Evolutionary conservation across 495 filamentous ascomycete genomes (phyloP), one percentile per base, ranked within the genome.

Genomic region (Collariella sp.): DNA sequence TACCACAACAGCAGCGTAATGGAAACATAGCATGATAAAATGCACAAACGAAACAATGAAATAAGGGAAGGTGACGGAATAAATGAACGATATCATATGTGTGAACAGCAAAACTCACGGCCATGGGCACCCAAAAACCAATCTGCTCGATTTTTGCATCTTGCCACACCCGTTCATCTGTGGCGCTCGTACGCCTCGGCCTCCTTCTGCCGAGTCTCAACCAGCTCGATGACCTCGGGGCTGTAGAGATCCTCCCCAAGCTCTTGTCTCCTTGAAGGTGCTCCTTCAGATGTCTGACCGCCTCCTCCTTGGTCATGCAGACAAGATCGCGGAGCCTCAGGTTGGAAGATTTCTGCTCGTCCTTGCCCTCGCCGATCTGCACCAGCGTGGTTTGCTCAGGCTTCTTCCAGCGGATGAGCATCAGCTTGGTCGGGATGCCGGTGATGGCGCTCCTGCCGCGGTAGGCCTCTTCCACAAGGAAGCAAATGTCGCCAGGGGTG

Each of bases 221-320:
- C 87, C 33, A 72, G 69, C 56, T 82, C 76, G 11, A 91, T 62
- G 1, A 85, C 79, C 18, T 77, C 75, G 22, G 61, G 63, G 52
- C 83, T 79, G 64, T 95, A 96, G 35, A 95, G 42, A 7, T 91
- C 83, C 63, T 88, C n/a, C n/a, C n/a, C 83, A 10, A 76, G 13
- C 46, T 73, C 74, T 84, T 87, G 5, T 72, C 76, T 1, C 77
- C 88, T 56, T 76, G 81, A n/a, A 97, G 67, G 15, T 96, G 80
- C 62, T 88, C 80, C 57, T 81, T 83, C 63, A 91, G 87, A 64
- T 98, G 93, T 49, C 75, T 74, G 11, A 77, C 72, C n/a, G 83
- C 85, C 66, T 97, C 93, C 55, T 97, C 91, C 68, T 93, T 96
- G 7, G 94, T 97, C 89, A 99, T 89, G 60, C 87, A 87, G 5